phyloP scores from a whole-genome alignment of 805 yeast species.

The Kodamaea sagamina region DNA sequence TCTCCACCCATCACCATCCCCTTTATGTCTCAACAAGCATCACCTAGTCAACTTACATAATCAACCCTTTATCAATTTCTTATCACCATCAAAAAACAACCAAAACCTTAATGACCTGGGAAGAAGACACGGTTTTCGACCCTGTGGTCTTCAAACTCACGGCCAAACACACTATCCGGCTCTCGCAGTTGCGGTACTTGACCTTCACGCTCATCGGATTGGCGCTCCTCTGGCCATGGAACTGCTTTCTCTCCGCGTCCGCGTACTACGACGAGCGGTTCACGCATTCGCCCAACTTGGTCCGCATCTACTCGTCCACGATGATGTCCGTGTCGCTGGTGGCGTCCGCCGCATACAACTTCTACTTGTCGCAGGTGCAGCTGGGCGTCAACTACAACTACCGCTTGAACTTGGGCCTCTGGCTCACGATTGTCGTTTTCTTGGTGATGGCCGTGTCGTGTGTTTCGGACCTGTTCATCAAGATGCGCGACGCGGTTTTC shows the following conservation, averaged over 20 bases:
- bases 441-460: constrained; percentile 56
- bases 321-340: constrained; percentile 87
- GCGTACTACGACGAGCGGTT: constrained; percentile 73
- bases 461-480: constrained; percentile 34
- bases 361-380: constrained; percentile 66
- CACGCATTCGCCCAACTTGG: constrained; percentile 47
- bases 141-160: constrained; percentile 22
- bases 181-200: constrained; percentile 45
- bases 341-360: constrained; percentile 59
- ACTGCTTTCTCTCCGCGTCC: constrained; percentile 83
- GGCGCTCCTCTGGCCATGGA: constrained; percentile 95
- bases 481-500: constrained; percentile 42
- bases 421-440: constrained; percentile 59
- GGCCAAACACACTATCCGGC: constrained; percentile 14
- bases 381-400: constrained; percentile 54
- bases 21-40: no score
- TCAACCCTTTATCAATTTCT: not conserved
- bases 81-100: not conserved
- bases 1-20: no score
- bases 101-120: constrained; percentile 6
- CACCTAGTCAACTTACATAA: not conserved
- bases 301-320: constrained; percentile 69
- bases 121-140: constrained; percentile 17
- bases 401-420: constrained; percentile 63
- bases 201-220: constrained; percentile 73